A percentile compares a stretch with the other conserved stretches of the same genome.
Evolutionary conservation across 768 basidiomycete species (phyloP).

Genomic region (Tylopilus felleus): DNA sequence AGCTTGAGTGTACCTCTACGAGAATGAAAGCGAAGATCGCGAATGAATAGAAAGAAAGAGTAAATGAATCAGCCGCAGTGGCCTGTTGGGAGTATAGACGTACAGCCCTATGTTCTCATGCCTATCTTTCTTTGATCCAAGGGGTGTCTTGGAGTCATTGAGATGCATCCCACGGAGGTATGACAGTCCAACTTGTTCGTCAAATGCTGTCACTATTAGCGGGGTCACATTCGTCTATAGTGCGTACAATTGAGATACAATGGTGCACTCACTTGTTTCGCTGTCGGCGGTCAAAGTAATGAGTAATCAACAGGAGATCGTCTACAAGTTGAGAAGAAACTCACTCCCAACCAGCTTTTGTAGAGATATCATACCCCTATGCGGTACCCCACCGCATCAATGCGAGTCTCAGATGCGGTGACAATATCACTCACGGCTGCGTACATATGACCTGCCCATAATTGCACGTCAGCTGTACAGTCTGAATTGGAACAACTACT

Average conservation of each 20-base stretch:
- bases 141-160: constrained; percentile 73
- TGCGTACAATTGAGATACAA: not conserved
- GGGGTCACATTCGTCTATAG: not conserved
- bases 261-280: constrained; percentile 20
- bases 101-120: constrained; percentile 86
- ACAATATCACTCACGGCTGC: constrained; percentile 63
- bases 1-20: constrained; percentile 67
- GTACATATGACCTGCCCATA: constrained; percentile 62
- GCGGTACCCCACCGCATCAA: not conserved
- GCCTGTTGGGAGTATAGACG: constrained; percentile 32
- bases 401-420: constrained; percentile 22
- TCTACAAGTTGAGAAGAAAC: constrained; percentile 19
- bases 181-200: constrained; percentile 60
- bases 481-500: constrained; percentile 7
- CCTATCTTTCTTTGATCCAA: constrained; percentile 66
- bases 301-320: not conserved
- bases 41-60: not conserved
- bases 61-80: not conserved
- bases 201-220: constrained; percentile 58
- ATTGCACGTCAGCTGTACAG: not conserved
- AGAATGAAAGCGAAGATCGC: not conserved
- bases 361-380: constrained; percentile 80
- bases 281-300: constrained; percentile 12
- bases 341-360: constrained; percentile 67
- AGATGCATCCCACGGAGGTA: constrained; percentile 84